Evolutionary conservation across 129 eudicot genomes (phyloP).

Genomic region (Tanacetum coccineum): DNA sequence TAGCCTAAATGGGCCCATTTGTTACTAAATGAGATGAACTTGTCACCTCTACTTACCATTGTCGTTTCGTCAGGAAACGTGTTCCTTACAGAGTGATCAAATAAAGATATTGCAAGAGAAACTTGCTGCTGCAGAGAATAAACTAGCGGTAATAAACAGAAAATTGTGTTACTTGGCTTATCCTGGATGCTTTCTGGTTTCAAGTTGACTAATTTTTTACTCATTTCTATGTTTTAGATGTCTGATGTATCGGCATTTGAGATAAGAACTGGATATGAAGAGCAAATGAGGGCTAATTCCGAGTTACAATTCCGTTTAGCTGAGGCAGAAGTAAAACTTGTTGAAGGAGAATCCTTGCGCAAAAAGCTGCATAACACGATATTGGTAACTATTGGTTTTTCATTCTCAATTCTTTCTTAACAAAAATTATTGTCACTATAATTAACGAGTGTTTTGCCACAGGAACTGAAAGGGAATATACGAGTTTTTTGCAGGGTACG

Average conservation of each 20-base stretch:
- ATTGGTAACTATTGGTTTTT: slow-evolving; percentile 41
- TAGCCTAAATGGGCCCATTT: background rate
- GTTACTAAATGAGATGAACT: background rate
- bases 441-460: slow-evolving; percentile 19
- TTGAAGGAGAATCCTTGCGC: slow-evolving; percentile 86
- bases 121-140: slow-evolving; percentile 69
- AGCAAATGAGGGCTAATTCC: slow-evolving; percentile 46
- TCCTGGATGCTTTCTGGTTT: background rate
- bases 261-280: slow-evolving; percentile 73
- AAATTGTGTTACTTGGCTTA: background rate
- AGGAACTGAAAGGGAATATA: slow-evolving; percentile 99
- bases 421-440: background rate
- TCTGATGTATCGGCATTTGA: slow-evolving; percentile 70
- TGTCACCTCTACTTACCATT: background rate
- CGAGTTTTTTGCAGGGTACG: slow-evolving; percentile 95
- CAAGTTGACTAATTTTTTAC: slow-evolving; percentile 4
- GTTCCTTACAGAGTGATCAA: slow-evolving; percentile 60
- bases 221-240: slow-evolving; percentile 37
- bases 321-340: slow-evolving; percentile 70
- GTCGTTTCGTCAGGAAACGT: slow-evolving; percentile 45
- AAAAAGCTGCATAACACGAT: slow-evolving; percentile 93
- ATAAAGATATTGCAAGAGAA: slow-evolving; percentile 59
- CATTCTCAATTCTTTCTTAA: background rate
- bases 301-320: slow-evolving; percentile 70
- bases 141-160: slow-evolving; percentile 52